A percentile compares a stretch with the other conserved stretches of the same genome.
phyloP scores from a whole-genome alignment of 805 yeast species.

The Lipomyces yamanashiensis region DNA sequence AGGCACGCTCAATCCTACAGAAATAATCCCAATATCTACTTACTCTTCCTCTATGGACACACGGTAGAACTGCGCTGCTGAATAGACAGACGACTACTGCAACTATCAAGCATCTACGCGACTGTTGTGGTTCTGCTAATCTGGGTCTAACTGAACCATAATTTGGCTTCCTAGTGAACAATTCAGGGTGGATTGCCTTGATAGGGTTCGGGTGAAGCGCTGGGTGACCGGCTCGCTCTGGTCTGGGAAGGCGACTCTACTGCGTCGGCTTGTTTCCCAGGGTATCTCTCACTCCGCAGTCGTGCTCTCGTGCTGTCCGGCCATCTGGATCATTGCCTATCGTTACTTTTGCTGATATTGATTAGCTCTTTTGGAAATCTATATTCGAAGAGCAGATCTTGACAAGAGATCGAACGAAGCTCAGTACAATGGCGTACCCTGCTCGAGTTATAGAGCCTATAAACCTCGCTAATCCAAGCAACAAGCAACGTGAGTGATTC shows the following conservation, averaged over 20 bases:
- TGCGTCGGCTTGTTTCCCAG: too few relatives aligned
- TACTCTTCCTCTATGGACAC: background rate
- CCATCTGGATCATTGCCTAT: background rate
- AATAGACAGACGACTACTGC: background rate
- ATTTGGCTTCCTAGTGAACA: background rate
- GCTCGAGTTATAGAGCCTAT: constrained; percentile 18
- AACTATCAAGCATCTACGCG: background rate
- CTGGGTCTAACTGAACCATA: background rate
- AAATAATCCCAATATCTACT: background rate
- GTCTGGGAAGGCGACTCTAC: too few relatives aligned
- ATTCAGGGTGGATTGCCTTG: background rate
- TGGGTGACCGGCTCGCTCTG: background rate
- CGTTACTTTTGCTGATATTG: too few relatives aligned
- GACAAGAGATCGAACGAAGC: constrained; percentile 7
- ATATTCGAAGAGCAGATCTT: background rate
- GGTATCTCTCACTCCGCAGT: background rate
- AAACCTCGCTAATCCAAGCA: constrained; percentile 6
- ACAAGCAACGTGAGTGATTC: constrained; percentile 14
- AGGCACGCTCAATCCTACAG: background rate
- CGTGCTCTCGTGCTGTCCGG: too few relatives aligned
- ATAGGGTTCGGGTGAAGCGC: constrained; percentile 4
- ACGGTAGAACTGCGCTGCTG: background rate
- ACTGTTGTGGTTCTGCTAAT: background rate
- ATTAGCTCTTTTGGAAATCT: background rate
- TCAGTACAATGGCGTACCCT: constrained; percentile 3